Percentiles rank a stretch among this genome's conserved stretches.
Conservation (phyloP, 148 eudicot species). For the Limonium bicolor region DNA sequence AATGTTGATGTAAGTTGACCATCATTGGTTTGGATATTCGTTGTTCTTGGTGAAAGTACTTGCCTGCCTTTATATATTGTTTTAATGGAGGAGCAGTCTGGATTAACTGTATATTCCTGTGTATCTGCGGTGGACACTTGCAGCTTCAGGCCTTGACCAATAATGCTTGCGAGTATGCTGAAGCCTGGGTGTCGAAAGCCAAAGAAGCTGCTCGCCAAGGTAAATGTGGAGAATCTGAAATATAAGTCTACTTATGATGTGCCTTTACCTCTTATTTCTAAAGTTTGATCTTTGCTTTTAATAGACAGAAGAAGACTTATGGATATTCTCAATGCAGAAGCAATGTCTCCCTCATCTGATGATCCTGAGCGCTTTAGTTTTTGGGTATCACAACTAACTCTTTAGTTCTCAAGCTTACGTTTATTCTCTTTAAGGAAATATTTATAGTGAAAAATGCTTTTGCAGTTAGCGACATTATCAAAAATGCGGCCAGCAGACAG, state of each 20-base stretch:
- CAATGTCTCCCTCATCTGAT: constrained; percentile 59
- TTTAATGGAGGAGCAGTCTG: too few species aligned
- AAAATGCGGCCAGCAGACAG: constrained; percentile 68
- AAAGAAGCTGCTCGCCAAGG: constrained; percentile 67
- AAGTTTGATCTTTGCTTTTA: constrained; percentile 3
- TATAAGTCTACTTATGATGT: constrained; percentile 1
- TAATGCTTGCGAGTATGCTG: constrained; percentile 52
- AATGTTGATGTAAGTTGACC: too few species aligned
- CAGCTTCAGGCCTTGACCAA: constrained; percentile 45
- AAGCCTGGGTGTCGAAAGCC: constrained; percentile 46
- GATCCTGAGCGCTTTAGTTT: constrained; percentile 96
- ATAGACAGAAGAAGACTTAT: constrained; percentile 62
- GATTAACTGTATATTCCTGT: too few species aligned
- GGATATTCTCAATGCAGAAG: constrained; percentile 71
- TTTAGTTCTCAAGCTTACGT: neutral
- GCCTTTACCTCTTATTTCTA: neutral
- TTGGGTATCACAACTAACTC: constrained; percentile 55
- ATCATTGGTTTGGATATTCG: too few species aligned
- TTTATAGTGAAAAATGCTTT: neutral
- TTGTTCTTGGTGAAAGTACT: too few species aligned
- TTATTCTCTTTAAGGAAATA: neutral
- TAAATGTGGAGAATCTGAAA: constrained; percentile 8
- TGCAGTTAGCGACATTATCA: constrained; percentile 61
- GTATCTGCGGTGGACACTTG: constrained; percentile 7
- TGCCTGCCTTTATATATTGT: too few species aligned